Percentiles rank a stretch among this genome's conserved stretches.
phyloP scores from a whole-genome alignment of 2,329 filamentous ascomycete species.

The Cytospora piceae region DNA sequence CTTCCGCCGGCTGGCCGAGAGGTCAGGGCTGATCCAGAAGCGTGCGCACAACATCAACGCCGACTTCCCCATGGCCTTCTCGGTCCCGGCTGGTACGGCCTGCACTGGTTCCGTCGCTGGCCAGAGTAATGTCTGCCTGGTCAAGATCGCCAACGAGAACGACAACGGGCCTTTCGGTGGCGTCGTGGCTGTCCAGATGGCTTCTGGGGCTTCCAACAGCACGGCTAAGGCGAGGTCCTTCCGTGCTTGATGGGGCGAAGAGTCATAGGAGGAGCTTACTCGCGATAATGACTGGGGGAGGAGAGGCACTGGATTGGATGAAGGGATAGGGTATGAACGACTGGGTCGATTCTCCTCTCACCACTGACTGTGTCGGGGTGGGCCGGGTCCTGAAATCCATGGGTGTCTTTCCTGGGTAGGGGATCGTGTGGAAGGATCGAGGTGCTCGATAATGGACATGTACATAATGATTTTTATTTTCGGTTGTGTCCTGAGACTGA shows the following conservation, averaged over 20 bases:
- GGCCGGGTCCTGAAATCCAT: slow-evolving; percentile 10
- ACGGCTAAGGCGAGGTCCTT: slow-evolving; percentile 8
- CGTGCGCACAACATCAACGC: slow-evolving; percentile 32
- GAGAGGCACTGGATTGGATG: not conserved
- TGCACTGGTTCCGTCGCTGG: slow-evolving; percentile 43
- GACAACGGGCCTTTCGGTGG: slow-evolving; percentile 47
- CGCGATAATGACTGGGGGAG: too few species aligned
- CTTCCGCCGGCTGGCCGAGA: slow-evolving; percentile 26
- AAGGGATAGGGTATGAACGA: slow-evolving; percentile 28
- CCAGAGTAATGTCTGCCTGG: slow-evolving; percentile 44
- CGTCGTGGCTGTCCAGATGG: slow-evolving; percentile 46
- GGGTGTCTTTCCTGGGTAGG: not conserved
- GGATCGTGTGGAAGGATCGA: not conserved
- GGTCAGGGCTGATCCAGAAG: slow-evolving; percentile 30
- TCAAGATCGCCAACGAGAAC: slow-evolving; percentile 49
- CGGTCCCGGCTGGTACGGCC: slow-evolving; percentile 36
- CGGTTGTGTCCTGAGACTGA: too few species aligned
- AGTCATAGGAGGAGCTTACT: not conserved
- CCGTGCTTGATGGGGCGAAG: not conserved
- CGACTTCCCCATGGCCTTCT: slow-evolving; percentile 39
- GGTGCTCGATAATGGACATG: not conserved
- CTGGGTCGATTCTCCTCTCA: slow-evolving; percentile 28
- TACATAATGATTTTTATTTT: not conserved
- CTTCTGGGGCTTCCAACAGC: slow-evolving; percentile 17
- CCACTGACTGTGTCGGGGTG: not conserved